phyloP scores from a whole-genome alignment of 2,329 filamentous ascomycete genomes.

The Epichloe gansuensis region DNA sequence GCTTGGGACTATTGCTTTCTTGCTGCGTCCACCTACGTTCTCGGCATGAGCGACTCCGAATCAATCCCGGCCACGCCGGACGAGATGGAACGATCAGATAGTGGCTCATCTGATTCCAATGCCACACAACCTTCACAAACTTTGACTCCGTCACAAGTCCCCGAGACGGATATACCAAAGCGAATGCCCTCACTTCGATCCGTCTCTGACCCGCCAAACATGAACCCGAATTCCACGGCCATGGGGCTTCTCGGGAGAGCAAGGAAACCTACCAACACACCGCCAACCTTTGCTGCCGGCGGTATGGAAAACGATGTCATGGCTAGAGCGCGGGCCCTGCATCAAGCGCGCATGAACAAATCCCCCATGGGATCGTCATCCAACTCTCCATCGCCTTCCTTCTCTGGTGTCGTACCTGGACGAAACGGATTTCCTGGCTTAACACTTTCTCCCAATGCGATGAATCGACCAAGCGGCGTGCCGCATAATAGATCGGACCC shows the following conservation, averaged over 20 bases:
- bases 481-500: conserved; percentile 42
- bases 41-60: conserved; percentile 18
- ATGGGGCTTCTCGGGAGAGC: conserved; percentile 61
- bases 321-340: conserved; percentile 35
- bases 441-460: conserved; percentile 26
- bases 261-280: conserved; percentile 35
- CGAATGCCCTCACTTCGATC: conserved; percentile 47
- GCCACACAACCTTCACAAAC: conserved; percentile 36
- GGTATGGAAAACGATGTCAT: conserved; percentile 29
- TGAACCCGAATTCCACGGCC: conserved; percentile 76
- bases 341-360: conserved; percentile 31
- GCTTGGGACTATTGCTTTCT: conserved; percentile 2
- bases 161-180: conserved; percentile 26
- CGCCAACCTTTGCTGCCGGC: conserved; percentile 21
- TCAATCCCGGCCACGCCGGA: conserved; percentile 34
- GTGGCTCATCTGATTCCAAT: conserved; percentile 5
- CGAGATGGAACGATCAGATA: conserved; percentile 26
- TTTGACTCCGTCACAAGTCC: conserved; percentile 33
- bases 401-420: conserved; percentile 21
- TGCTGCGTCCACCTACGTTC: background rate
- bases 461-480: conserved; percentile 34
- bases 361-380: conserved; percentile 18
- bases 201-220: conserved; percentile 45
- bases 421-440: conserved; percentile 31
- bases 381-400: conserved; percentile 19